Conservation (phyloP, 1,284 basidiomycete species). For the Acaromyces ingoldii region DNA sequence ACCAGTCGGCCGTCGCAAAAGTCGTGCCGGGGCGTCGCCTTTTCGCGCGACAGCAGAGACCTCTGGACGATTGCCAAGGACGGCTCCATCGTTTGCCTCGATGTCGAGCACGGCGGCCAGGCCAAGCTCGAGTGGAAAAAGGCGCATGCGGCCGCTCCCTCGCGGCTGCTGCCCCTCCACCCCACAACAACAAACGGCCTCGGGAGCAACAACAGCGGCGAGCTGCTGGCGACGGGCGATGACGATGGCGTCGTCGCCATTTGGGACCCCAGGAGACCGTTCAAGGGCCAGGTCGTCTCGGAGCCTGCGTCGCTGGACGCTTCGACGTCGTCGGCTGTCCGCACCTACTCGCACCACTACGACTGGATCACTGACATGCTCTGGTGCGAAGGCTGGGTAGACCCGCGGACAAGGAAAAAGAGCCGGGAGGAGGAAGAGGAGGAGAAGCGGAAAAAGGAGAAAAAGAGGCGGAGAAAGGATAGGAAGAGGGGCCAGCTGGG, state of each 20-base stretch:
- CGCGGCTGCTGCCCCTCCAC: slow-evolving; percentile 71
- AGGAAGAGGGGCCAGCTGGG: slow-evolving; percentile 14
- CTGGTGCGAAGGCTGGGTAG: slow-evolving; percentile 55
- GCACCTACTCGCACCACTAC: slow-evolving; percentile 78
- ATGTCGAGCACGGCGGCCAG: slow-evolving; percentile 59
- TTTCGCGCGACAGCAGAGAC: slow-evolving; percentile 12
- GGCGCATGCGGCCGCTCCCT: slow-evolving; percentile 64
- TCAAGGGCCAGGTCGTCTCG: no score
- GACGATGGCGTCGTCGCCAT: slow-evolving; percentile 91
- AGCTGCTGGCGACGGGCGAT: slow-evolving; percentile 77
- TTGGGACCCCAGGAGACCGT: slow-evolving; percentile 72
- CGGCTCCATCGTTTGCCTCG: slow-evolving; percentile 61
- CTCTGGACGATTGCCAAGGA: slow-evolving; percentile 80
- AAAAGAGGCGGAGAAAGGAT: slow-evolving; percentile 15
- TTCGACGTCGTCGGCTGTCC: slow-evolving; percentile 49
- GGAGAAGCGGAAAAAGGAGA: slow-evolving; percentile 10
- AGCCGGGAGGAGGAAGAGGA: slow-evolving; percentile 10
- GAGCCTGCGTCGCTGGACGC: background rate
- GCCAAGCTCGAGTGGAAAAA: slow-evolving; percentile 61
- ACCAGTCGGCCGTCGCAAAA: slow-evolving; percentile 29
- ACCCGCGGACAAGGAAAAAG: slow-evolving; percentile 14
- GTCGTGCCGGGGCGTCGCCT: slow-evolving; percentile 34
- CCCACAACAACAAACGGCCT: no score
- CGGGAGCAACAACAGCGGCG: slow-evolving; percentile 46
- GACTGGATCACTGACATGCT: slow-evolving; percentile 93